Conservation (phyloP, 129 eudicot genomes). For the Solidago caesia region DNA sequence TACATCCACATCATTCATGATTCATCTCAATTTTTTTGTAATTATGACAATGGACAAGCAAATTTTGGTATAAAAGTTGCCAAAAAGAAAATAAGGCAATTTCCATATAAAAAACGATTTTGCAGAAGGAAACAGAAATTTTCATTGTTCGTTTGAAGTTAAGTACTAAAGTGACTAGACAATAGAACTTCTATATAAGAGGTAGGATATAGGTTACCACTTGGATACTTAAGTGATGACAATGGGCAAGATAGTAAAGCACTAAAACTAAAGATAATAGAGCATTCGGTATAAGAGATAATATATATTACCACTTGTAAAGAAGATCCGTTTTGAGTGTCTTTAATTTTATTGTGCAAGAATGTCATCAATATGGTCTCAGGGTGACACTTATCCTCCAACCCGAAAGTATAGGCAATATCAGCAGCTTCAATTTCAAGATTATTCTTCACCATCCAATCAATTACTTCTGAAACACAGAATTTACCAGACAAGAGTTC, state of each 20-base stretch:
- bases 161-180: not conserved
- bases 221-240: constrained; percentile 3
- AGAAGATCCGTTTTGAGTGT: constrained; percentile 31
- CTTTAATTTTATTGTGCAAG: constrained; percentile 38
- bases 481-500: constrained; percentile 4
- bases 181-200: not conserved
- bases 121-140: not conserved
- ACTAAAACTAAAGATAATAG: not conserved
- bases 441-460: constrained; percentile 48
- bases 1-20: not conserved
- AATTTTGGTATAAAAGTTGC: not conserved
- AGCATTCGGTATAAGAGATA: not conserved
- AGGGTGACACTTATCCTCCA: constrained; percentile 50
- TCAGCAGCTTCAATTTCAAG: constrained; percentile 69
- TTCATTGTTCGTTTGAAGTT: not conserved
- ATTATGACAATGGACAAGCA: not conserved
- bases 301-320: constrained; percentile 28
- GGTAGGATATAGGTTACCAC: not conserved
- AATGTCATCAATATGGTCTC: constrained; percentile 46
- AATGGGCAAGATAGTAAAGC: constrained; percentile 3
- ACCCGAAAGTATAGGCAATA: constrained; percentile 52
- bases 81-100: not conserved
- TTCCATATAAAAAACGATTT: not conserved
- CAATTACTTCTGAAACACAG: constrained; percentile 52
- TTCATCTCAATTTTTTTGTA: not conserved